A percentile compares a stretch with the other conserved stretches of the same genome.
These are phyloP conservation scores for Penicillium ochrochloron DNA, from an alignment of 495 filamentous ascomycete species.

Conservation along the genomic window DNA sequence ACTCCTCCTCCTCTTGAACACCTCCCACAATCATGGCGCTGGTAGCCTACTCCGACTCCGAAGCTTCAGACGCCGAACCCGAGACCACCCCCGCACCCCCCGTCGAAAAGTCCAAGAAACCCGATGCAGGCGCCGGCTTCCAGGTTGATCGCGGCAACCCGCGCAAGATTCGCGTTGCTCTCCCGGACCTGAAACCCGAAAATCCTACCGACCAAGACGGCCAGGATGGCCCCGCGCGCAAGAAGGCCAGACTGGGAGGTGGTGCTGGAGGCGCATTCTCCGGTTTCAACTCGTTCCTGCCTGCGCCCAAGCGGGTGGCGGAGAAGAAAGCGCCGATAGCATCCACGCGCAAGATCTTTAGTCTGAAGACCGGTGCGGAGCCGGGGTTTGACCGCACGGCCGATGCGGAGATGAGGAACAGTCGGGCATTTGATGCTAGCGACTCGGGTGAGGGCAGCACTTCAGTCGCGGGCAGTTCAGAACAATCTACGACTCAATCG, in stretches of 20 bases:
- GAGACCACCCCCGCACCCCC: constrained; percentile 33
- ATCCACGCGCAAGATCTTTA: constrained; percentile 52
- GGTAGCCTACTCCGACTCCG: constrained; percentile 86
- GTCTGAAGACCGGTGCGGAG: constrained; percentile 76
- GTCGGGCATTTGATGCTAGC: constrained; percentile 30
- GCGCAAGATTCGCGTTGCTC: constrained; percentile 78
- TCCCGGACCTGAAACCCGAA: constrained; percentile 59
- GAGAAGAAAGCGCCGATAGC: constrained; percentile 42
- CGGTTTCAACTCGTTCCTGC: constrained; percentile 85
- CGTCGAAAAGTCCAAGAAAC: constrained; percentile 49
- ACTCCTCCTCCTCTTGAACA: background rate
- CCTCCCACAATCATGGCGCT: constrained; percentile 61
- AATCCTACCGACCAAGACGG: constrained; percentile 41
- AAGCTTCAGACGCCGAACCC: constrained; percentile 68
- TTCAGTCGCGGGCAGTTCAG: constrained; percentile 28
- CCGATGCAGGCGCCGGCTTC: constrained; percentile 63
- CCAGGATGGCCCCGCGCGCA: constrained; percentile 68
- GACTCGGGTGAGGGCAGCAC: constrained; percentile 25
- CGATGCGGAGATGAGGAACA: constrained; percentile 46
- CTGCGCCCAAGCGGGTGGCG: constrained; percentile 72
- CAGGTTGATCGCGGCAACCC: constrained; percentile 74
- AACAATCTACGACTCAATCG: constrained; percentile 10
- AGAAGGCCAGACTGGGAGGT: constrained; percentile 64
- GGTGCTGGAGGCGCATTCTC: constrained; percentile 60
- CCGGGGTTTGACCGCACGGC: constrained; percentile 74